Percentiles rank a stretch among this genome's conserved stretches.
These are phyloP conservation scores for Penstemon barbatus DNA, from an alignment of 257 asterid species.

Conservation along the genomic window DNA sequence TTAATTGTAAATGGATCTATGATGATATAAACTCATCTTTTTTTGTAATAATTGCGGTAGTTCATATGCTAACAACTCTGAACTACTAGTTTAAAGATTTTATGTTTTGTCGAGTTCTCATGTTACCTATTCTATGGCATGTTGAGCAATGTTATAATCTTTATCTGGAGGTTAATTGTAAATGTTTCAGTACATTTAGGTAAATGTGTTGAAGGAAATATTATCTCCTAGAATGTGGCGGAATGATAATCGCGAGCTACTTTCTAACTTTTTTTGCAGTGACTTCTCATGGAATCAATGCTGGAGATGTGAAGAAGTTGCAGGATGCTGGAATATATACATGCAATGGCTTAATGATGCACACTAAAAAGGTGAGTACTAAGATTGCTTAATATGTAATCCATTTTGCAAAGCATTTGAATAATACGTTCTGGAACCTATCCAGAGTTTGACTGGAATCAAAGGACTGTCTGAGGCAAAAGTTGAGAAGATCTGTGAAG, in stretches of 20 bases:
- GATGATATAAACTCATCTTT: too few species aligned
- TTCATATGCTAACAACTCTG: too few species aligned
- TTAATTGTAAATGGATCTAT: neutral
- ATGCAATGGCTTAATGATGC: constrained; percentile 98
- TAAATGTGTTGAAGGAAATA: constrained; percentile 14
- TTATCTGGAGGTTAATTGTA: constrained; percentile 21
- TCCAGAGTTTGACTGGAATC: constrained; percentile 84
- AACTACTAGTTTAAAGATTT: too few species aligned
- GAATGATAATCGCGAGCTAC: neutral
- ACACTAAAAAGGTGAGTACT: constrained; percentile 77
- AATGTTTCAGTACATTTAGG: neutral
- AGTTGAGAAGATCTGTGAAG: constrained; percentile 98
- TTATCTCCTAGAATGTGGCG: neutral
- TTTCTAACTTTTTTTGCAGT: constrained; percentile 44
- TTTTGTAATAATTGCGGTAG: too few species aligned
- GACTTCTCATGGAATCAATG: constrained; percentile 93
- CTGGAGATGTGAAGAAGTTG: constrained; percentile 98
- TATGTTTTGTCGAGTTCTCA: neutral
- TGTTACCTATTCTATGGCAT: constrained; percentile 8
- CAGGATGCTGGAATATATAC: constrained; percentile 97
- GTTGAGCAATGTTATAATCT: constrained; percentile 5
- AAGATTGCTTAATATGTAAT: neutral
- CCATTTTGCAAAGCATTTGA: constrained; percentile 15
- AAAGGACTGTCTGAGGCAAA: constrained; percentile 98
- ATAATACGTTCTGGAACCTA: constrained; percentile 14